Evolutionary conservation across 75 land plant genomes (phyloP).

Genomic region (Gnetum montanum): DNA sequence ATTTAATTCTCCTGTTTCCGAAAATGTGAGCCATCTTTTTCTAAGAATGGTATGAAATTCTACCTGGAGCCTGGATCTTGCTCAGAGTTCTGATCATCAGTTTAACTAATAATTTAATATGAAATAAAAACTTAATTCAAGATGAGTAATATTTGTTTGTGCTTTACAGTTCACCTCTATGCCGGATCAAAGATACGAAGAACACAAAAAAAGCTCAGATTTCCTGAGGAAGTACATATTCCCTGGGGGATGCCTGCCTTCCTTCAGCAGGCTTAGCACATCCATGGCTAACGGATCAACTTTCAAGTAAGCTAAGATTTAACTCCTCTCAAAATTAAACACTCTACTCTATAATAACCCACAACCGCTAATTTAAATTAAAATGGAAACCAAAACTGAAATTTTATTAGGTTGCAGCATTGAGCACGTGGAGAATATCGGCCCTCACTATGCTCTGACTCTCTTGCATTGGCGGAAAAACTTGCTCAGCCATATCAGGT

Average conservation of each 20-base stretch:
- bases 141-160: too few species aligned
- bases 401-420: slow-evolving; percentile 34
- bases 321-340: not conserved
- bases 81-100: too few species aligned
- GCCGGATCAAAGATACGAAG: slow-evolving; percentile 77
- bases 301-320: slow-evolving; percentile 33
- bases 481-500: slow-evolving; percentile 59
- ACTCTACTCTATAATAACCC: not conserved
- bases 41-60: too few species aligned
- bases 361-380: not conserved
- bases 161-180: slow-evolving; percentile 63
- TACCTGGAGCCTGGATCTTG: too few species aligned
- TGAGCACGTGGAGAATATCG: slow-evolving; percentile 95
- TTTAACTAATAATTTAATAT: too few species aligned
- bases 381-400: not conserved
- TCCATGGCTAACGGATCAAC: slow-evolving; percentile 78
- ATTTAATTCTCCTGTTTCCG: too few species aligned
- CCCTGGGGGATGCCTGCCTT: slow-evolving; percentile 84
- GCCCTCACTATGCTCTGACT: slow-evolving; percentile 80
- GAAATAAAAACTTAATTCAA: too few species aligned
- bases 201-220: slow-evolving; percentile 71
- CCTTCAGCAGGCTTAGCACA: slow-evolving; percentile 51
- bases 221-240: slow-evolving; percentile 91
- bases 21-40: too few species aligned
- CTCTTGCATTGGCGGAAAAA: slow-evolving; percentile 64